Base-by-base conservation (phyloP, 176 grass and related monocot genomes). In the Otatea glauca region DNA sequence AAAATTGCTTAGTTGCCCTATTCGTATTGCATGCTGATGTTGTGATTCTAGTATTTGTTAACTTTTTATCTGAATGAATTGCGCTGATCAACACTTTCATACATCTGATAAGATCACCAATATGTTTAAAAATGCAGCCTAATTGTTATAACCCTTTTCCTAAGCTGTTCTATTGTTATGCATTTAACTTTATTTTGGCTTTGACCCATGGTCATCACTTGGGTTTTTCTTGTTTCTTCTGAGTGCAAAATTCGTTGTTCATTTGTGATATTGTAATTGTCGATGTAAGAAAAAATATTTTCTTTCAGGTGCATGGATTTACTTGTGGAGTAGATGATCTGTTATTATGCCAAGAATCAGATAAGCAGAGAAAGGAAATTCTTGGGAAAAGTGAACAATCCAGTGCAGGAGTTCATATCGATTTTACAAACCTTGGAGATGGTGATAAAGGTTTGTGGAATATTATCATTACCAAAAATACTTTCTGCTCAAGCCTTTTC, bases 261-360 rank as follows among this genome's bases (percentile, higher is more conserved):
- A 23, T 69, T 76, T 72, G 12, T 65, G 2, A 58, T 77, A 27
- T 27, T 50, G 11, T 63, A 45, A 70, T 29, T 78, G 48, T 48
- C 25, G 42, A 41, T 35, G 9, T 81, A 64, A 85, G 47, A 67
- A 12, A n/a, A 18, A 44, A 12, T 83, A 38, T 32, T 74, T 68
- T 73, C 53, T 91, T 87, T 85, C 88, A 98, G 96, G 83, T 93
- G 13, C 91, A 98, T 87, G 96, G 96, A 9, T 95, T 93, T 89
- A 98, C 96, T 48, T 98, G 96, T 83, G 96, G 96, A 90, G 78
- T 98, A 76, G 93, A 88, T 55, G 96, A 98, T 66, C 93, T 98
- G 45, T 75, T 98, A 82, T 78, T 90, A 76, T 56, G 54, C 72
- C 67, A 81, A 74, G 43, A 68, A 32, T 51, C 74, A 17, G 80